phyloP scores from a whole-genome alignment of 495 filamentous ascomycete genomes.

The Penicillium fimorum region DNA sequence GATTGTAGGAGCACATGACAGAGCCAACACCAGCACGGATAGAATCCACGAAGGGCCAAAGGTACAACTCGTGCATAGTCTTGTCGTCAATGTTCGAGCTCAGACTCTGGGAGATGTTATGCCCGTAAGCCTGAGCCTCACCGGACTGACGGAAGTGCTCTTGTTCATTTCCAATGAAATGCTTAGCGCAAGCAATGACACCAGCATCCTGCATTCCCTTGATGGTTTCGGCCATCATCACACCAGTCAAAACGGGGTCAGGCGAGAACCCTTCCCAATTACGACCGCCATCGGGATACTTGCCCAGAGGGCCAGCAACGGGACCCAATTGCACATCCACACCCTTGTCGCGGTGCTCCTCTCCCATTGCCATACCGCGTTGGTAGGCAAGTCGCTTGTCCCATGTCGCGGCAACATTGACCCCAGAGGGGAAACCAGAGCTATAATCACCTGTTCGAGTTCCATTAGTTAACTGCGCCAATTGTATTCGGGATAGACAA shows the following conservation, averaged over 20 bases:
- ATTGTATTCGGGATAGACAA: background rate
- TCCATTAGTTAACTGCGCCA: constrained; percentile 10
- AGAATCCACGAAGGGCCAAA: constrained; percentile 82
- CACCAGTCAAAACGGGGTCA: constrained; percentile 74
- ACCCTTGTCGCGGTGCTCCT: constrained; percentile 78
- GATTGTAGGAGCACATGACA: constrained; percentile 94
- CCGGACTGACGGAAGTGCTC: constrained; percentile 79
- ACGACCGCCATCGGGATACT: constrained; percentile 73
- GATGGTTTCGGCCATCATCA: constrained; percentile 70
- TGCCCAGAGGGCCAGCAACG: constrained; percentile 81
- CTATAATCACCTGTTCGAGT: constrained; percentile 60
- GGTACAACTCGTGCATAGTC: constrained; percentile 92
- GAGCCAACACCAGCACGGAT: constrained; percentile 75
- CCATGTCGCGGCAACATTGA: constrained; percentile 81
- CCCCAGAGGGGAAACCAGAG: constrained; percentile 77
- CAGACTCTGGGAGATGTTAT: constrained; percentile 59
- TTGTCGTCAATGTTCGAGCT: constrained; percentile 90
- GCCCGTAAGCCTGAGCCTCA: constrained; percentile 63
- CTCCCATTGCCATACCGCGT: constrained; percentile 76
- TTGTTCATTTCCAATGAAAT: constrained; percentile 70
- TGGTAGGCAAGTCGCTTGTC: constrained; percentile 69
- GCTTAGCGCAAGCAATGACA: constrained; percentile 80
- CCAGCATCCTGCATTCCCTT: constrained; percentile 81
- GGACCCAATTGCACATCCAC: constrained; percentile 86
- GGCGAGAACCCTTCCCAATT: constrained; percentile 78